These are phyloP conservation scores for Lentinula detonsa DNA, from an alignment of 768 basidiomycete species.

Conservation along the genomic window DNA sequence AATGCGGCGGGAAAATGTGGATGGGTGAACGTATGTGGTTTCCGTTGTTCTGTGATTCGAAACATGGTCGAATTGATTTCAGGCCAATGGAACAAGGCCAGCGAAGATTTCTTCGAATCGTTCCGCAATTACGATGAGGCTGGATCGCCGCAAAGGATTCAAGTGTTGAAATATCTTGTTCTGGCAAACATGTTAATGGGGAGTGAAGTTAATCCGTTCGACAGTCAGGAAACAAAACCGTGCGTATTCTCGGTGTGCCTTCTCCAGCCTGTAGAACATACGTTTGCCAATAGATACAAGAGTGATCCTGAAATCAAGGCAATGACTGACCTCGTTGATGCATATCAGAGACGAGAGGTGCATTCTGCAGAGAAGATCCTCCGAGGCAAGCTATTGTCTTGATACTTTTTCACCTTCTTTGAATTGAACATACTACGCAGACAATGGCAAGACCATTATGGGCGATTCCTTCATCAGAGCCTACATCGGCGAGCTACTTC, in stretches of 20 bases:
- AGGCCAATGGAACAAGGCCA: constrained; percentile 97
- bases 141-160: constrained; percentile 92
- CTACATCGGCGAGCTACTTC: constrained; percentile 96
- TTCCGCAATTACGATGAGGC: constrained; percentile 99
- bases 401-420: neutral
- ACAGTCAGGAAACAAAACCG: constrained; percentile 99
- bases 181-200: constrained; percentile 98
- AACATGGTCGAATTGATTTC: constrained; percentile 6
- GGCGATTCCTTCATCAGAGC: constrained; percentile 89
- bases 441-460: constrained; percentile 94
- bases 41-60: neutral
- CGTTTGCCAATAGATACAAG: constrained; percentile 61
- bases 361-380: constrained; percentile 97
- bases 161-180: constrained; percentile 97
- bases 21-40: constrained; percentile 87
- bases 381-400: constrained; percentile 44
- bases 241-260: constrained; percentile 26
- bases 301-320: constrained; percentile 94
- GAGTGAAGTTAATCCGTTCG: constrained; percentile 98
- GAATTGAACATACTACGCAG: constrained; percentile 29
- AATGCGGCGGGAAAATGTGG: constrained; percentile 99
- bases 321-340: constrained; percentile 96
- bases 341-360: constrained; percentile 94
- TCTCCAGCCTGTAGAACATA: neutral
- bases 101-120: constrained; percentile 97